Conservation (phyloP, 805 yeast species). For the Candida chilensis region DNA sequence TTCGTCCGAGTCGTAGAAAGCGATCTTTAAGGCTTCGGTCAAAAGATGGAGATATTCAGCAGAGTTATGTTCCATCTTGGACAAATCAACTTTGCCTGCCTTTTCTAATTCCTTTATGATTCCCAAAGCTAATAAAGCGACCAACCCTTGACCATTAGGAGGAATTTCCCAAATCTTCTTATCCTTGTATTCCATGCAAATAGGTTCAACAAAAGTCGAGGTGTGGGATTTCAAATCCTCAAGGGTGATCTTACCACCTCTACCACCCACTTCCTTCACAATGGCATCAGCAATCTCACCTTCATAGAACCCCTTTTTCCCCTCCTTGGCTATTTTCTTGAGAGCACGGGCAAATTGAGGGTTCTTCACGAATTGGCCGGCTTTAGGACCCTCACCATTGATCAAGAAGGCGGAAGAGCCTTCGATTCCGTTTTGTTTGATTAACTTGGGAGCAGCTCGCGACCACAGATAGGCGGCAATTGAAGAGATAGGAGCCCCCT, state of each 20-base stretch:
- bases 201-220: conserved; percentile 60
- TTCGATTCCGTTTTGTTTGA: conserved; percentile 17
- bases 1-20: conserved; percentile 69
- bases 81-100: conserved; percentile 28
- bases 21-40: conserved; percentile 64
- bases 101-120: conserved; percentile 47
- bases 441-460: conserved; percentile 25
- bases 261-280: conserved; percentile 36
- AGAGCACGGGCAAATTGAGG: conserved; percentile 43
- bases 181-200: conserved; percentile 41
- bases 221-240: conserved; percentile 52
- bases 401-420: conserved; percentile 23
- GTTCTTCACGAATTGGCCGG: conserved; percentile 52
- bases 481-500: conserved; percentile 58
- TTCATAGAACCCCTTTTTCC: conserved; percentile 59
- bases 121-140: conserved; percentile 66
- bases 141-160: conserved; percentile 77
- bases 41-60: conserved; percentile 59
- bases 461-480: conserved; percentile 47
- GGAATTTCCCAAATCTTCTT: conserved; percentile 71
- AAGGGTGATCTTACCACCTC: conserved; percentile 47
- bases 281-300: conserved; percentile 66
- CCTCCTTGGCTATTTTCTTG: conserved; percentile 39
- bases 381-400: conserved; percentile 36
- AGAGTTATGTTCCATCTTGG: conserved; percentile 50